These are phyloP conservation scores for Halenospora varia DNA, from an alignment of 495 filamentous ascomycete genomes.

Conservation along the genomic window DNA sequence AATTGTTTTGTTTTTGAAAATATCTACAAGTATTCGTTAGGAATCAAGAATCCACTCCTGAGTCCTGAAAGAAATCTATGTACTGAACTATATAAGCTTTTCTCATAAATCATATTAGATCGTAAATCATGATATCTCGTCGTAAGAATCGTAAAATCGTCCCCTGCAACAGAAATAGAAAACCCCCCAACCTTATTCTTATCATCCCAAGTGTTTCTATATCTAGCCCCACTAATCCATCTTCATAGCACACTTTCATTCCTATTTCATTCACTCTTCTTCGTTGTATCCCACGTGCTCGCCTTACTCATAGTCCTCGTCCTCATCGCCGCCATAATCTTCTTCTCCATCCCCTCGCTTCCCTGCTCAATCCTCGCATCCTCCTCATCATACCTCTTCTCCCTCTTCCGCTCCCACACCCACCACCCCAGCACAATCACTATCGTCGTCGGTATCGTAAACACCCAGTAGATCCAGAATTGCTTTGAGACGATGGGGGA, in stretches of 20 bases:
- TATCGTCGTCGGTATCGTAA: slow-evolving; percentile 46
- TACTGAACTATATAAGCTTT: background rate
- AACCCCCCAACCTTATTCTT: background rate
- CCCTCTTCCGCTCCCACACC: slow-evolving; percentile 40
- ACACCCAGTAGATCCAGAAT: slow-evolving; percentile 53
- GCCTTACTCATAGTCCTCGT: slow-evolving; percentile 46
- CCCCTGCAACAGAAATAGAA: background rate
- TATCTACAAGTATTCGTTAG: too few relatives aligned
- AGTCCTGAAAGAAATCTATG: background rate
- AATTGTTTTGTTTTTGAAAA: too few relatives aligned
- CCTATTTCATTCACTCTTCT: slow-evolving; percentile 15
- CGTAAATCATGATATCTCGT: background rate
- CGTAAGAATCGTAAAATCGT: background rate
- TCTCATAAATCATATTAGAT: background rate
- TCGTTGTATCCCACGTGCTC: slow-evolving; percentile 36
- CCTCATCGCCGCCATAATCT: slow-evolving; percentile 46
- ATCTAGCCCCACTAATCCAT: background rate
- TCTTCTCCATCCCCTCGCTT: slow-evolving; percentile 30
- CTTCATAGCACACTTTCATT: too few relatives aligned
- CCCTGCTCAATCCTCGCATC: slow-evolving; percentile 29
- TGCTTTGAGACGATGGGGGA: slow-evolving; percentile 31
- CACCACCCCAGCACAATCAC: slow-evolving; percentile 42
- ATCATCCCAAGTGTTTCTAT: background rate
- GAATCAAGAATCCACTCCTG: too few relatives aligned
- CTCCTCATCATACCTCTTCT: slow-evolving; percentile 38